phyloP scores from a whole-genome alignment of 495 filamentous ascomycete species.

The Penicillium alfredii region DNA sequence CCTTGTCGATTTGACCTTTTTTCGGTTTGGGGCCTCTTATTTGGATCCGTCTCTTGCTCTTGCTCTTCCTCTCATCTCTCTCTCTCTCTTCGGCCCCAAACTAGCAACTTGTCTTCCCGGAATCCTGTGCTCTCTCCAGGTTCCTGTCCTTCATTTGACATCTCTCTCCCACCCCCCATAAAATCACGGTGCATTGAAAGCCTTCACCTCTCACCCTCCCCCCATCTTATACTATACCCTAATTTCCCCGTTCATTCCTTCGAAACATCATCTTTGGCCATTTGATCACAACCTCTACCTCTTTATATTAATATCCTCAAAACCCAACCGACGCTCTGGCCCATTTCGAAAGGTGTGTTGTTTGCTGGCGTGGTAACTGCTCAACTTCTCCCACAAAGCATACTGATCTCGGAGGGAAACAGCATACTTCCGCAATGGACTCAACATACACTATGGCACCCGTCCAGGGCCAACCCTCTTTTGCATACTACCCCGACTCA shows the following conservation, averaged over 20 bases:
- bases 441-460: slow-evolving; percentile 44
- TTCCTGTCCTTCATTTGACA: slow-evolving; percentile 32
- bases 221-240: neutral
- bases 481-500: slow-evolving; percentile 88
- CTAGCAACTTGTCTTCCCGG: too few relatives aligned
- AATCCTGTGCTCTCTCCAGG: slow-evolving; percentile 25
- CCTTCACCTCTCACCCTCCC: neutral
- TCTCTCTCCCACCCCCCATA: neutral
- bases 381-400: slow-evolving; percentile 6
- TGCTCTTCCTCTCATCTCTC: slow-evolving; percentile 22
- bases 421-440: slow-evolving; percentile 41
- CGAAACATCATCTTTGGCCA: too few relatives aligned
- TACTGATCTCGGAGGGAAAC: neutral
- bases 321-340: too few relatives aligned
- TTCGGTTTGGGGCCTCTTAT: slow-evolving; percentile 20
- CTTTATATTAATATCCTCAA: too few relatives aligned
- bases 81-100: slow-evolving; percentile 20
- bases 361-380: too few relatives aligned
- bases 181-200: too few relatives aligned
- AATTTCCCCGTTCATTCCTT: too few relatives aligned
- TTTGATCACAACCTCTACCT: too few relatives aligned
- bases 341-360: too few relatives aligned
- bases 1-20: slow-evolving; percentile 20
- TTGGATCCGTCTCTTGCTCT: slow-evolving; percentile 23
- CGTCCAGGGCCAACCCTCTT: slow-evolving; percentile 69